Evolutionary conservation across 257 asterid genomes (phyloP), one percentile per base, ranked within the genome.

Genomic region (Plantago elongata): DNA sequence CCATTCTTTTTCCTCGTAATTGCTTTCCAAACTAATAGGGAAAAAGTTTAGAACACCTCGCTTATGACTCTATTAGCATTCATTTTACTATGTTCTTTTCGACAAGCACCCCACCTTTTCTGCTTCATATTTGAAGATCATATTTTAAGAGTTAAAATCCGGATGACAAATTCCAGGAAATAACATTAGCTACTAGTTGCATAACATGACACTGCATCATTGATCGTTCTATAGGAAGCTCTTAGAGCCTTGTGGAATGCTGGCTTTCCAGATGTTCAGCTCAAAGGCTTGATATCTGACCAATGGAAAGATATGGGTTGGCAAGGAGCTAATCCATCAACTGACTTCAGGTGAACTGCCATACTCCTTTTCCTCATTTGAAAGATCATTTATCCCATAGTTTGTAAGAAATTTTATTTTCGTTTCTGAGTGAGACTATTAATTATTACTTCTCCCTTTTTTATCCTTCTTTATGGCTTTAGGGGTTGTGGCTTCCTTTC

Each of bases 261-360:
- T 45, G 74, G 96, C 55, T 92, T 74, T 74, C 97, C 99, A 13
- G 74, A 81, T 70, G 81, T 84, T 46, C 69, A 78, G 82, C 95
- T 89, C 4, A 80, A 75, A 66, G 80, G 90, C 42, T 27, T 92
- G 78, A 76, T 89, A 71, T 89, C 99, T 9, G 95, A 92, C 70
- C 97, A 89, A 70, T 92, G 99, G 99, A 92, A 92, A 69, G 99
- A 89, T 48, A 92, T 89, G 99, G 97, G 99, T 45, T 92, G 99
- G 99, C 97, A 92, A 79, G 99, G 99, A 64, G 58, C 86, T 43
- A 86, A 92, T 63, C 99, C 99, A 9, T 81, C 97, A 2, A 92
- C 99, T 4, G 97, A 89, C 76, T 92, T 92, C 79, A 86, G 99
- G 99, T 92, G 45, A 69, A 51, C 5, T 57, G 66, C 30, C 46